Evolutionary conservation across 768 basidiomycete species (phyloP).

Genomic region (Leccinum truebloodii): DNA sequence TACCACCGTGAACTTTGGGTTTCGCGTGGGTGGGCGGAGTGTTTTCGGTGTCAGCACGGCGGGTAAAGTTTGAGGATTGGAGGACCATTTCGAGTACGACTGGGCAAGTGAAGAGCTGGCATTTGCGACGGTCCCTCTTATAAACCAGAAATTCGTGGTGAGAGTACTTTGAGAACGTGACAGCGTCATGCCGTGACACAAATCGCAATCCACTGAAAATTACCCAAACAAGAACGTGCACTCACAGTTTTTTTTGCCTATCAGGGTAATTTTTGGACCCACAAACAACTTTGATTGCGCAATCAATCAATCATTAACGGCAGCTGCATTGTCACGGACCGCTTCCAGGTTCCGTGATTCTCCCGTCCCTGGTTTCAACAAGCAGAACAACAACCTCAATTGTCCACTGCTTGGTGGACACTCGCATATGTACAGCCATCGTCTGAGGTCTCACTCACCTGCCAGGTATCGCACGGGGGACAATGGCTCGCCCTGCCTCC

Average conservation of each 20-base stretch:
- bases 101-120: not conserved
- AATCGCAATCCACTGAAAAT: conserved; percentile 33
- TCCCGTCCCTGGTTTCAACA: not conserved
- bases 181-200: conserved; percentile 30
- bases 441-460: not conserved
- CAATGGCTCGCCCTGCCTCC: not conserved
- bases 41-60: conserved; percentile 35
- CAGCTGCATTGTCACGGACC: not conserved
- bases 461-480: not conserved
- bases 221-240: conserved; percentile 18
- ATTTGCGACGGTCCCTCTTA: conserved; percentile 22
- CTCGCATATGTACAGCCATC: not conserved
- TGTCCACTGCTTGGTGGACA: conserved; percentile 4
- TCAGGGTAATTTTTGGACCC: conserved; percentile 32
- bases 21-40: conserved; percentile 28
- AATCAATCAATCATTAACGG: conserved; percentile 26
- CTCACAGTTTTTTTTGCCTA: conserved; percentile 14
- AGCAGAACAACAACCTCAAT: conserved; percentile 1
- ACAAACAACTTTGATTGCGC: conserved; percentile 28
- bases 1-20: conserved; percentile 28
- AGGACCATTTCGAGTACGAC: conserved; percentile 25
- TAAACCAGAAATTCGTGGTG: conserved; percentile 20
- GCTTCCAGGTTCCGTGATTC: not conserved
- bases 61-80: conserved; percentile 23
- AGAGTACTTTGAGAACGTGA: conserved; percentile 24